A percentile compares a stretch with the other conserved stretches of the same genome.
phyloP scores from a whole-genome alignment of 139 green algal species.

The Chlorella sp. region DNA sequence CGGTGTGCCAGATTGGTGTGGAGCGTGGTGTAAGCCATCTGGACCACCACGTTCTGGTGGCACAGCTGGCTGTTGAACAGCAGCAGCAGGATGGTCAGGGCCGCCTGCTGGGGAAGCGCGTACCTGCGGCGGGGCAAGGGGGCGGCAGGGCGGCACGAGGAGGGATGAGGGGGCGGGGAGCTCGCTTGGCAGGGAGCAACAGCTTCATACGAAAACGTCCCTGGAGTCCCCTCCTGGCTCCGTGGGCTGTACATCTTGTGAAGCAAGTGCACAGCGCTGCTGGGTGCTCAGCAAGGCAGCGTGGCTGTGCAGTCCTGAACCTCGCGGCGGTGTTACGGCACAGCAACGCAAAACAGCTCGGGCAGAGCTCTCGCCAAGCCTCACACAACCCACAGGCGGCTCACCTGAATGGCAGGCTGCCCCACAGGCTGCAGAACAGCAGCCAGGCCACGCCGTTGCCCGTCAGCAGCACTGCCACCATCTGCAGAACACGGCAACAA shows the following conservation, averaged over 20 bases:
- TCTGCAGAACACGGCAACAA: not conserved
- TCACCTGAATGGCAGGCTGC: slow-evolving; percentile 13
- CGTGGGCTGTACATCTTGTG: no score
- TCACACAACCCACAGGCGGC: not conserved
- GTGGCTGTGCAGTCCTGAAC: no score
- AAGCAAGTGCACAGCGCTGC: not conserved
- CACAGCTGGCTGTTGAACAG: slow-evolving; percentile 5
- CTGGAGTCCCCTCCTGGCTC: no score
- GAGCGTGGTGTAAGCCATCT: not conserved
- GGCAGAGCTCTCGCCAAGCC: not conserved
- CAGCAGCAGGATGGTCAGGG: slow-evolving; percentile 8
- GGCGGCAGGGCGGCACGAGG: not conserved
- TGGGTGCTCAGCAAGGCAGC: not conserved
- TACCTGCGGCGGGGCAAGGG: not conserved
- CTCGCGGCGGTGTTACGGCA: not conserved
- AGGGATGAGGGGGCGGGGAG: not conserved
- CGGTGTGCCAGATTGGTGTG: not conserved
- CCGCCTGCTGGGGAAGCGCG: slow-evolving; percentile 7
- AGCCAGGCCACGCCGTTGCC: slow-evolving; percentile 20
- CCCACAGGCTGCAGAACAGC: slow-evolving; percentile 14
- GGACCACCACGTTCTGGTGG: not conserved
- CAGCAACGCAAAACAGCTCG: not conserved
- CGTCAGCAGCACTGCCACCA: not conserved
- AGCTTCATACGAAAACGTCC: no score
- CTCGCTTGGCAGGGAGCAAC: not conserved